These are phyloP conservation scores for Tagetes erecta DNA, from an alignment of 129 eudicot genomes.

Conservation along the genomic window DNA sequence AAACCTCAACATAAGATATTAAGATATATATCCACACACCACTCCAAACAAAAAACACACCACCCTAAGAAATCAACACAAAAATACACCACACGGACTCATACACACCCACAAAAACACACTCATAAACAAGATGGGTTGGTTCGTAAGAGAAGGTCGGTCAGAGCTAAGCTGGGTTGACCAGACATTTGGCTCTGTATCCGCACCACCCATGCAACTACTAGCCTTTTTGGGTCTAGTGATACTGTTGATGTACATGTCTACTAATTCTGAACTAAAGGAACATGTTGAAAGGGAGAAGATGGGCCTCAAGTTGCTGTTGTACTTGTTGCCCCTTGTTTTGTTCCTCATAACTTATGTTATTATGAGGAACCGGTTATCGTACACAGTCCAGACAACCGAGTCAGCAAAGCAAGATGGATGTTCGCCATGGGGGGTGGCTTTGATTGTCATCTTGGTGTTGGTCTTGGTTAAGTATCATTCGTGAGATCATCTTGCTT, in stretches of 20 bases:
- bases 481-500: not conserved
- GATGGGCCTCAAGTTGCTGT: slow-evolving; percentile 38
- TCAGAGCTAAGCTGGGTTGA: slow-evolving; percentile 53
- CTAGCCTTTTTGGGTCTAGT: slow-evolving; percentile 46
- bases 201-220: slow-evolving; percentile 58
- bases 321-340: slow-evolving; percentile 46
- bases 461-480: slow-evolving; percentile 59
- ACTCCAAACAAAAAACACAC: not conserved
- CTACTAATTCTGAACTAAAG: slow-evolving; percentile 38
- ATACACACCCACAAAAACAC: not conserved
- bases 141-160: slow-evolving; percentile 38
- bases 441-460: slow-evolving; percentile 49
- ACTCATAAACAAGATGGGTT: slow-evolving; percentile 24
- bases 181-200: slow-evolving; percentile 45
- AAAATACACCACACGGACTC: not conserved
- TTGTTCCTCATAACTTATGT: slow-evolving; percentile 33
- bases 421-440: slow-evolving; percentile 55
- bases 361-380: slow-evolving; percentile 28
- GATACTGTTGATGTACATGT: slow-evolving; percentile 42
- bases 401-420: slow-evolving; percentile 42
- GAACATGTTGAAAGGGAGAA: slow-evolving; percentile 38
- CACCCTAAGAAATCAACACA: not conserved
- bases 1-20: slow-evolving; percentile 1
- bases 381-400: slow-evolving; percentile 23
- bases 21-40: slow-evolving; percentile 14